Conservation (phyloP, 352 stramenopile genomes). For the Phytophthora pistaciae region DNA sequence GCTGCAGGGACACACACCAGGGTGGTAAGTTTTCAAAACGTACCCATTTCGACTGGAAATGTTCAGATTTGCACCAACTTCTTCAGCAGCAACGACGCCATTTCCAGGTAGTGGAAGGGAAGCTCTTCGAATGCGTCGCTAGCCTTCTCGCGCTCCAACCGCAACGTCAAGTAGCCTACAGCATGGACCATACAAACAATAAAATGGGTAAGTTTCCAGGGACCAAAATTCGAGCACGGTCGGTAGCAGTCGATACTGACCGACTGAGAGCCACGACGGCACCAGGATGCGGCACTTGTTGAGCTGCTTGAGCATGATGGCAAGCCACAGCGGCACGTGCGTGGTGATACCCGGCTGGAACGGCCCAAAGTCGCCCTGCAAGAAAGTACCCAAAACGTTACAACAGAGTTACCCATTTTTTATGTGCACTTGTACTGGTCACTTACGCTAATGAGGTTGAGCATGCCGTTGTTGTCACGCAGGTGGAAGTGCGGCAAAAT, state of each 20-base stretch:
- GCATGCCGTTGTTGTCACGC: conserved; percentile 75
- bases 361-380: conserved; percentile 85
- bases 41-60: background rate
- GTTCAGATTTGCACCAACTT: conserved; percentile 52
- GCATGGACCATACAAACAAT: background rate
- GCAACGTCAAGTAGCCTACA: conserved; percentile 64
- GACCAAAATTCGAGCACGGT: conserved; percentile 17
- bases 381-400: conserved; percentile 19
- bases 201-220: conserved; percentile 3
- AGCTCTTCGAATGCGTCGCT: conserved; percentile 84
- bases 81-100: conserved; percentile 85
- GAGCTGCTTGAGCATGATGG: conserved; percentile 89
- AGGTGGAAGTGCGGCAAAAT: conserved; percentile 90
- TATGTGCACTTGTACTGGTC: conserved; percentile 12
- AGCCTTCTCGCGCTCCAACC: conserved; percentile 76
- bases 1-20: conserved; percentile 36
- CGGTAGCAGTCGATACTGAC: conserved; percentile 25
- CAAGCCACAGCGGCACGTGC: conserved; percentile 90
- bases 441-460: conserved; percentile 85
- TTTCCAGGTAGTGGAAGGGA: conserved; percentile 90
- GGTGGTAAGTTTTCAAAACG: background rate
- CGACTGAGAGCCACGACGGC: conserved; percentile 85
- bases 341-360: conserved; percentile 88
- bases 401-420: conserved; percentile 12
- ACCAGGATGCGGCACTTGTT: conserved; percentile 89